Conservation (phyloP, 1,284 basidiomycete genomes). For the Thecaphora frezii region DNA sequence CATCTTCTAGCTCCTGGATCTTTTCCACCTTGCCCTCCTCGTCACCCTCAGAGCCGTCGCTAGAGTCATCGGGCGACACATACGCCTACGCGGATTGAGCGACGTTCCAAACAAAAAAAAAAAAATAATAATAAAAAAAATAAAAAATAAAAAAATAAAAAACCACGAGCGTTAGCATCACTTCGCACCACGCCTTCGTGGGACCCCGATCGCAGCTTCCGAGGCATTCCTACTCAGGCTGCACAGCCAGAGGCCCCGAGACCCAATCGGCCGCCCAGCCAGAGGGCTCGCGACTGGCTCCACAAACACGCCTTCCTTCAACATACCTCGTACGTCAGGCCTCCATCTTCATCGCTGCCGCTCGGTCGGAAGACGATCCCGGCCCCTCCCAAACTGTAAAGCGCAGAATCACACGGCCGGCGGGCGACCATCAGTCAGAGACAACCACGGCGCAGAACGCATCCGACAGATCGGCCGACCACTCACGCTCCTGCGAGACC, state of each 20-base stretch:
- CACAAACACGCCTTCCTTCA: background rate
- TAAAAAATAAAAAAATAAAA: too few relatives aligned
- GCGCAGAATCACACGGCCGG: background rate
- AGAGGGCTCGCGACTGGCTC: background rate
- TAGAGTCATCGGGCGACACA: conserved; percentile 47
- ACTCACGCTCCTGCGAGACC: conserved; percentile 42
- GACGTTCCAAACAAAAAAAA: too few relatives aligned
- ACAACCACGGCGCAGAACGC: background rate
- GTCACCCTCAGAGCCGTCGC: conserved; percentile 42
- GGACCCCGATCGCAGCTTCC: too few relatives aligned
- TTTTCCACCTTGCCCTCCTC: conserved; percentile 15
- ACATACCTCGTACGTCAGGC: conserved; percentile 43
- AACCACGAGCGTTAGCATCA: too few relatives aligned
- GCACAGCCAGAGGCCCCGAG: too few relatives aligned
- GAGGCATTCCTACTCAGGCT: too few relatives aligned
- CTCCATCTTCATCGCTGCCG: conserved; percentile 41
- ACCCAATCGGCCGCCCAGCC: too few relatives aligned
- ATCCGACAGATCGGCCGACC: background rate
- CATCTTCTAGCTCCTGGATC: conserved; percentile 13
- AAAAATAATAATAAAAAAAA: too few relatives aligned
- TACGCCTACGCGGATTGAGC: too few relatives aligned
- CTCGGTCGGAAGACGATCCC: conserved; percentile 52
- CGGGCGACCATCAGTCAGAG: background rate
- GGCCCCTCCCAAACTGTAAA: conserved; percentile 46
- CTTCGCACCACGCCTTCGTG: too few relatives aligned